Percentiles rank a stretch among this genome's conserved stretches.
phyloP scores from a whole-genome alignment of 192 early-diverging fungal genomes.

The Entomortierella beljakovae region DNA sequence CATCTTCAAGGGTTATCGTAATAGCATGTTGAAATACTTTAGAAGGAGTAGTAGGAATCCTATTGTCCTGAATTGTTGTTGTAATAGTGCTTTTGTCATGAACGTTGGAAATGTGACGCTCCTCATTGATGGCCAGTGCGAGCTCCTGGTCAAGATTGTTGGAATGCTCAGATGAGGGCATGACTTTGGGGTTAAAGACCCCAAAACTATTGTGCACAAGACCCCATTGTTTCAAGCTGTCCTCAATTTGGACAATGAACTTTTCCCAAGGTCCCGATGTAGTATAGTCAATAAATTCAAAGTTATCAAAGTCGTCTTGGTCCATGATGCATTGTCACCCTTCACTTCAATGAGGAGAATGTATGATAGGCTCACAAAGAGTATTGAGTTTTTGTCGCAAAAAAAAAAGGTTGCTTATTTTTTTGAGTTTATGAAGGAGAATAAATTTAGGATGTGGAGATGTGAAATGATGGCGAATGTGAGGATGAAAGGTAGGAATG shows the following conservation, averaged over 20 bases:
- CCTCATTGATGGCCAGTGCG: slow-evolving; percentile 42
- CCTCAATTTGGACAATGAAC: slow-evolving; percentile 72
- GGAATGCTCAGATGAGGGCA: slow-evolving; percentile 48
- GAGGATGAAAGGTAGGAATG: no score
- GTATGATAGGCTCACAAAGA: no score
- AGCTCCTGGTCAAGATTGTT: slow-evolving; percentile 19
- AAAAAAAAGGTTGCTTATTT: no score
- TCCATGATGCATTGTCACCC: slow-evolving; percentile 8
- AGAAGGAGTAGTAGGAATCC: slow-evolving; percentile 6
- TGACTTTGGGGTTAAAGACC: slow-evolving; percentile 55
- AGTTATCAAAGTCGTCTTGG: slow-evolving; percentile 71
- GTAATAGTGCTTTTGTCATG: background rate
- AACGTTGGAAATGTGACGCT: background rate
- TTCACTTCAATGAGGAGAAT: no score
- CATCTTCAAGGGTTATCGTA: slow-evolving; percentile 48
- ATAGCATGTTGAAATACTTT: slow-evolving; percentile 39
- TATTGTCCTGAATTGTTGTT: background rate
- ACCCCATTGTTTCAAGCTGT: slow-evolving; percentile 66
- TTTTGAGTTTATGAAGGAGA: no score
- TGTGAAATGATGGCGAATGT: no score
- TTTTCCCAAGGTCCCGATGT: slow-evolving; percentile 76
- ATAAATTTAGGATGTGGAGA: no score
- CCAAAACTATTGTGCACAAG: slow-evolving; percentile 66
- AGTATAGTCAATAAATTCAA: slow-evolving; percentile 82
- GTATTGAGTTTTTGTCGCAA: no score